Base-by-base conservation (phyloP, 495 filamentous ascomycete genomes). In the Choiromyces venosus region DNA sequence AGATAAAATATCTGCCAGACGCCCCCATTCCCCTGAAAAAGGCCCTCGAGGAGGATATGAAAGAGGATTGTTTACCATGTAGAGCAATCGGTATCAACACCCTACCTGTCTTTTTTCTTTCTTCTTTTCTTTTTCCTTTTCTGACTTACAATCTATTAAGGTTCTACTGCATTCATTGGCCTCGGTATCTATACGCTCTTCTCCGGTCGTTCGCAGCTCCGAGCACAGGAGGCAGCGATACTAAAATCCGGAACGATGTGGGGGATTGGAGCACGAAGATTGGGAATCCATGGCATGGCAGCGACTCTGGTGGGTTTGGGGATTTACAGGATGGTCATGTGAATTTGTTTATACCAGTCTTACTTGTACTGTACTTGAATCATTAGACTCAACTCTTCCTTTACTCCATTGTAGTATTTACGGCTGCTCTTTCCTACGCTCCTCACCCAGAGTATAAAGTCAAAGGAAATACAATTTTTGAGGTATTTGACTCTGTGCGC, bases 181-280 rank as follows among this genome's bases (percentile, higher is more conserved):
- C 89, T 97, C 66, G 94, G 92, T 19, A 88, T 87, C 8, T 98
- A 96, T 85, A 93, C 89, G 80, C 96, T 94, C 83, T 85, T 89
- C 72, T 93, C 91, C 12, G 94, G 94, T 42, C 91, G 90, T 77
- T 82, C 83, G 52, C 92, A 96, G 80, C 87, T 98, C 29, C 86
- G 87, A 66, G 84, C 87, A 76, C 91, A 92, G 80, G 85, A 89
- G 79, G 85, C 87, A 39, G 84, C 85, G 44, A 96, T 97, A 71
- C 82, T 91, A 73, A 85, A 87, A 75, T 90, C 89, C 80, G 86
- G 89, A 37, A 89, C 90, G 37, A 86, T 89, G 77, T 93, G 93
- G 81, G 92, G 93, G 37, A 90, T 97, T 44, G 79, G 73, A 4
- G 74, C 74, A 33, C 71, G 80, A 61, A 74, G 79, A 46, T 67